A percentile compares a stretch with the other conserved stretches of the same genome.
phyloP scores from a whole-genome alignment of 1,139 yeast genomes.

The Wickerhamomyces sp. region DNA sequence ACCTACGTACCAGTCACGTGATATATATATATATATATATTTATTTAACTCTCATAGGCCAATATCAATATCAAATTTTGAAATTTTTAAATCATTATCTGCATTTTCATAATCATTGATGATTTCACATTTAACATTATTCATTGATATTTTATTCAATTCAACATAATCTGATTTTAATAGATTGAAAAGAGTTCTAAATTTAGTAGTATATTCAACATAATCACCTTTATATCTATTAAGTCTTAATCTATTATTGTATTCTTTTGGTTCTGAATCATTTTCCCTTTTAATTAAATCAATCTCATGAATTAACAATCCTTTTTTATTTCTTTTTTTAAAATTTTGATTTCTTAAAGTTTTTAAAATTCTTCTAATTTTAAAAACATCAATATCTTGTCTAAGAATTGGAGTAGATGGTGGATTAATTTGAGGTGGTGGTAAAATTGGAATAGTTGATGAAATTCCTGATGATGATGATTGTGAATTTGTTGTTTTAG shows the following conservation, averaged over 20 bases:
- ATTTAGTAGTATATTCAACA: constrained; percentile 11
- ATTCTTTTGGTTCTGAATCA: constrained; percentile 7
- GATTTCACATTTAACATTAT: not conserved
- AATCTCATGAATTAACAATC: constrained; percentile 17
- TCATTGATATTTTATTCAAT: not conserved
- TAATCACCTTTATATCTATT: constrained; percentile 24
- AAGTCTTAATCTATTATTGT: constrained; percentile 17
- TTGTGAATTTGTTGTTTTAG: not conserved
- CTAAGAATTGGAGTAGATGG: constrained; percentile 10
- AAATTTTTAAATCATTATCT: not conserved
- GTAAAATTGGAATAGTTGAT: not conserved
- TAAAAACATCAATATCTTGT: constrained; percentile 22
- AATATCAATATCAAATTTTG: not conserved
- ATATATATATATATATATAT: too few relatives aligned
- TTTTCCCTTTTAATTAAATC: constrained; percentile 10
- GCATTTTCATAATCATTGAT: not conserved
- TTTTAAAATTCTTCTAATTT: constrained; percentile 13
- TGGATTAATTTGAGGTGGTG: not conserved
- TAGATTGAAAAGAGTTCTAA: constrained; percentile 1
- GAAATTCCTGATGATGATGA: not conserved
- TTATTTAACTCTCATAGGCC: too few relatives aligned
- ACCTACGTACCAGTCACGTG: too few relatives aligned
- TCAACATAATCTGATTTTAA: constrained; percentile 1
- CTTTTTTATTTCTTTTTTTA: constrained; percentile 13
- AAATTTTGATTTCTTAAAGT: constrained; percentile 7